phyloP scores from a whole-genome alignment of 2,329 filamentous ascomycete species.

The Fusarium nurragi region DNA sequence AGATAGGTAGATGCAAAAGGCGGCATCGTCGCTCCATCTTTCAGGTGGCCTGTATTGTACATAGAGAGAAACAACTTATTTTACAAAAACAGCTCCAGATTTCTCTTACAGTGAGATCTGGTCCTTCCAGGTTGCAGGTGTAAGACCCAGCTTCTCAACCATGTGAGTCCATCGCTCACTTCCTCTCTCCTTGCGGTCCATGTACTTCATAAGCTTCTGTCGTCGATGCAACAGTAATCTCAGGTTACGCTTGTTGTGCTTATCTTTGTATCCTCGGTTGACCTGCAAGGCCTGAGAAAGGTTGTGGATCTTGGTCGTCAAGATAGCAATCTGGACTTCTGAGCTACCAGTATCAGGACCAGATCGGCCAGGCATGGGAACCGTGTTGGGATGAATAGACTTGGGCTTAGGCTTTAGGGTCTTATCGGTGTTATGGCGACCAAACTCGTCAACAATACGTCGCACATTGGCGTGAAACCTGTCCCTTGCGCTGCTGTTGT shows the following conservation, averaged over 20 bases:
- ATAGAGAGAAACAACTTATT: conserved; percentile 57
- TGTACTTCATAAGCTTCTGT: conserved; percentile 87
- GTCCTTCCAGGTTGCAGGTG: conserved; percentile 87
- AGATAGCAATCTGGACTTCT: conserved; percentile 96
- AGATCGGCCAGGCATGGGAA: conserved; percentile 65
- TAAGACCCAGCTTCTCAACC: conserved; percentile 84
- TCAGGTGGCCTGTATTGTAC: conserved; percentile 57
- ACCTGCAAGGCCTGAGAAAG: conserved; percentile 76
- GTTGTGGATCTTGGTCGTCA: conserved; percentile 92
- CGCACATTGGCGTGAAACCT: conserved; percentile 82
- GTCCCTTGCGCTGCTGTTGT: conserved; percentile 81
- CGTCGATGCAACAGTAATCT: conserved; percentile 85
- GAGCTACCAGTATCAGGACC: conserved; percentile 94
- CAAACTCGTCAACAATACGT: conserved; percentile 87
- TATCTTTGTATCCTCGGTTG: conserved; percentile 80
- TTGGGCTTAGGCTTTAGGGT: conserved; percentile 70
- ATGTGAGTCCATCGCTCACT: conserved; percentile 90
- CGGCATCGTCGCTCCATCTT: conserved; percentile 43
- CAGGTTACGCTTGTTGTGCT: conserved; percentile 92
- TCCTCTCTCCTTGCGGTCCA: conserved; percentile 89
- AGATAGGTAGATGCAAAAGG: conserved; percentile 43
- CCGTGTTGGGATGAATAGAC: conserved; percentile 53
- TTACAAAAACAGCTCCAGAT: conserved; percentile 49
- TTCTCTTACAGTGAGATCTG: conserved; percentile 69
- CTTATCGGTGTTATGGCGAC: conserved; percentile 86